Evolutionary conservation across 2,329 filamentous ascomycete genomes (phyloP).

Genomic region (Ambrosiella beaveri): DNA sequence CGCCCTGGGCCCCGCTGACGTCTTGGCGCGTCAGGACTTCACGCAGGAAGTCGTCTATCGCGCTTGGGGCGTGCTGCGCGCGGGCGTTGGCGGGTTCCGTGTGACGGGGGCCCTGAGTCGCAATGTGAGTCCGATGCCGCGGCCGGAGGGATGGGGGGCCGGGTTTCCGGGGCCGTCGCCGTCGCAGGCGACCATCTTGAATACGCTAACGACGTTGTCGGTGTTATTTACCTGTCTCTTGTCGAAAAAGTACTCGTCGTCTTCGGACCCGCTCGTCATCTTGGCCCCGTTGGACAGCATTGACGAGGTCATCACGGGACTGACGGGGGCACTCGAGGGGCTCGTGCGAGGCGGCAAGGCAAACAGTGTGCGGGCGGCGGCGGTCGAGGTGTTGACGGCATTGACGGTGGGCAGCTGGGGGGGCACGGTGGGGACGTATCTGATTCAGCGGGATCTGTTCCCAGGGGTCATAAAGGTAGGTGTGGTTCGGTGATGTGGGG

Average conservation of each 20-base stretch:
- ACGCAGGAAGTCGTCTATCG: slow-evolving; percentile 63
- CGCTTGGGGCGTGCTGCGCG: slow-evolving; percentile 36
- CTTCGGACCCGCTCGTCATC: slow-evolving; percentile 77
- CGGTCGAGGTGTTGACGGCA: slow-evolving; percentile 63
- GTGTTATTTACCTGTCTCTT: slow-evolving; percentile 71
- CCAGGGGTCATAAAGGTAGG: slow-evolving; percentile 82
- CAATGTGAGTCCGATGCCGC: slow-evolving; percentile 20
- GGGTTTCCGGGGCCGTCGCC: background rate
- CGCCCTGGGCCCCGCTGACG: slow-evolving; percentile 52
- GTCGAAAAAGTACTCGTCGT: slow-evolving; percentile 82
- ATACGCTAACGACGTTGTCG: slow-evolving; percentile 47
- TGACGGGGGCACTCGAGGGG: slow-evolving; percentile 66
- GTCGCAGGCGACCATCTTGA: background rate
- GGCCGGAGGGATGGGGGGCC: background rate
- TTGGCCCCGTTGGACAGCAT: slow-evolving; percentile 79
- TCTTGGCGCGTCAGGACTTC: slow-evolving; percentile 60
- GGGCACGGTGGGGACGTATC: slow-evolving; percentile 83
- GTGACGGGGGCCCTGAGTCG: slow-evolving; percentile 20
- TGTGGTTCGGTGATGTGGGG: background rate
- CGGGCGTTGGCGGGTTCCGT: slow-evolving; percentile 30
- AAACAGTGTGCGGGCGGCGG: slow-evolving; percentile 30
- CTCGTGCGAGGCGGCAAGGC: slow-evolving; percentile 57
- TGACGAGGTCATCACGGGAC: slow-evolving; percentile 73
- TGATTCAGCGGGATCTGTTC: slow-evolving; percentile 87
- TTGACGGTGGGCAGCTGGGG: slow-evolving; percentile 89